phyloP scores from a whole-genome alignment of 495 filamentous ascomycete genomes.

The Trichocladium antarcticum region DNA sequence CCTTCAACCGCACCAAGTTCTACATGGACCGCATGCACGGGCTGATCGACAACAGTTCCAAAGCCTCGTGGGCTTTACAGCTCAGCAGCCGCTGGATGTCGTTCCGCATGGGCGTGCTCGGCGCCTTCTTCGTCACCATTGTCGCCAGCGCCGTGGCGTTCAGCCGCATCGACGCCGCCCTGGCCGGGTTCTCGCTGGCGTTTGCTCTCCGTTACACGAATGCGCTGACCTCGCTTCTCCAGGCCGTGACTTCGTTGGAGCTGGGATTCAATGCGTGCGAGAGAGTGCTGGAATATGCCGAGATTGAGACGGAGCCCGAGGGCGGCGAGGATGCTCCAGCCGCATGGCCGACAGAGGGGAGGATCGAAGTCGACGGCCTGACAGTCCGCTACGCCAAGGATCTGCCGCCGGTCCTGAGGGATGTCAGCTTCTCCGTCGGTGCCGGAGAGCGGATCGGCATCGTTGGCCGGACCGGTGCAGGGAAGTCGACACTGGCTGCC shows the following conservation, averaged over 20 bases:
- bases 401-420: slow-evolving; percentile 34
- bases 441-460: slow-evolving; percentile 37
- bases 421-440: slow-evolving; percentile 32
- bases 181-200: slow-evolving; percentile 45
- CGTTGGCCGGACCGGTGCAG: slow-evolving; percentile 41
- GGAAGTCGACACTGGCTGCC: slow-evolving; percentile 36
- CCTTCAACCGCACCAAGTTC: slow-evolving; percentile 42
- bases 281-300: slow-evolving; percentile 31
- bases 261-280: slow-evolving; percentile 33
- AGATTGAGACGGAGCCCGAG: slow-evolving; percentile 27
- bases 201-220: slow-evolving; percentile 47
- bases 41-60: slow-evolving; percentile 45
- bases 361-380: slow-evolving; percentile 31
- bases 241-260: slow-evolving; percentile 41
- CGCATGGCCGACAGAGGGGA: slow-evolving; percentile 36
- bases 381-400: slow-evolving; percentile 32
- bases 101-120: slow-evolving; percentile 48
- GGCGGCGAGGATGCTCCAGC: slow-evolving; percentile 28
- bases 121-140: slow-evolving; percentile 46
- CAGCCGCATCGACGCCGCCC: slow-evolving; percentile 45
- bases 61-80: slow-evolving; percentile 44
- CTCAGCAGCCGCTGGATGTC: slow-evolving; percentile 50
- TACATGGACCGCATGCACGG: slow-evolving; percentile 46
- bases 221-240: slow-evolving; percentile 37
- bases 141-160: slow-evolving; percentile 49